A percentile compares a stretch with the other conserved stretches of the same genome.
phyloP scores from a whole-genome alignment of 495 filamentous ascomycete species.

The Apodospora peruviana region DNA sequence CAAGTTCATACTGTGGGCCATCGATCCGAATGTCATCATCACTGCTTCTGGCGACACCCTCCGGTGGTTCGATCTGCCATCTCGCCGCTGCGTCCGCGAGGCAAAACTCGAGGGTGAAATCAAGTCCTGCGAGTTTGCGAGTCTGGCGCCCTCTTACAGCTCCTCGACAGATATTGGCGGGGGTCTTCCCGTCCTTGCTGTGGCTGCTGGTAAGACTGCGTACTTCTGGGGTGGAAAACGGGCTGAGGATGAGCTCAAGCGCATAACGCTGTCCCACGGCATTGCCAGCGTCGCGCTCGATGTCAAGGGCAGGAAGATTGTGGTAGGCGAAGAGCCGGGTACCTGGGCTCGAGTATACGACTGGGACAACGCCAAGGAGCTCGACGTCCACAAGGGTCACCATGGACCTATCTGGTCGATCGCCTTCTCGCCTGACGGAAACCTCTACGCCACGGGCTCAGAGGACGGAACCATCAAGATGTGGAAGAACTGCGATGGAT shows the following conservation, averaged over 20 bases:
- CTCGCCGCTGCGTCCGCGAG: constrained; percentile 62
- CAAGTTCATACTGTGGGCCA: constrained; percentile 90
- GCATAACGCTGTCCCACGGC: constrained; percentile 67
- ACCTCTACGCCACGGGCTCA: constrained; percentile 90
- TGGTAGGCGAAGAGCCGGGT: constrained; percentile 81
- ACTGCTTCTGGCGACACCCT: constrained; percentile 88
- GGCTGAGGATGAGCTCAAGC: constrained; percentile 69
- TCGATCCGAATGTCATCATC: constrained; percentile 77
- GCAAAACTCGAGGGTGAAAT: constrained; percentile 74
- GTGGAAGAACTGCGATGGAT: constrained; percentile 57
- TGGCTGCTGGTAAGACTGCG: constrained; percentile 80
- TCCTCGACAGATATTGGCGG: constrained; percentile 44
- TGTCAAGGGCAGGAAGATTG: constrained; percentile 68
- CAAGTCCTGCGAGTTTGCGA: constrained; percentile 83
- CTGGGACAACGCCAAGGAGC: constrained; percentile 72
- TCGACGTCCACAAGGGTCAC: constrained; percentile 93
- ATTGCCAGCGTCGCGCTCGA: constrained; percentile 88
- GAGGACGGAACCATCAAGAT: constrained; percentile 98
- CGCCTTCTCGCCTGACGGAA: constrained; percentile 89
- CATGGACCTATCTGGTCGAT: constrained; percentile 96
- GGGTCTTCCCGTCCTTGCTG: constrained; percentile 51
- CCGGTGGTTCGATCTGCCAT: constrained; percentile 89
- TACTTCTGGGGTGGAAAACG: constrained; percentile 83
- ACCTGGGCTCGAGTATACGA: constrained; percentile 94
- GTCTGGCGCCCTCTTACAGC: constrained; percentile 37